Conservation (phyloP, 768 basidiomycete species). For the Albatrellus ellisii region DNA sequence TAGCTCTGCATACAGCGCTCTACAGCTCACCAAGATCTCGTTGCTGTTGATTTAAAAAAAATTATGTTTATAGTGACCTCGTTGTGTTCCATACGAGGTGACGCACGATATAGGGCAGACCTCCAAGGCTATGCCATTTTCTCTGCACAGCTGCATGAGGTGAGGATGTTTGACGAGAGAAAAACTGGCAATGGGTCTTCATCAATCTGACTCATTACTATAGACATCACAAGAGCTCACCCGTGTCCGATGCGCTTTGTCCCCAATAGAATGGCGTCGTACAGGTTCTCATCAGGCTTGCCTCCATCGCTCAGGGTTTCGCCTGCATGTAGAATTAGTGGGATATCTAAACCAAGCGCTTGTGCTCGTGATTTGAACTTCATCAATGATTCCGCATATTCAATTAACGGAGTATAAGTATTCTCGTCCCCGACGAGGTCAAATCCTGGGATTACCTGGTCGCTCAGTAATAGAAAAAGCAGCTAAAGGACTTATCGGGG, state of each 20-base stretch:
- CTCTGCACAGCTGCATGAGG: constrained; percentile 52
- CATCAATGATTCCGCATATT: constrained; percentile 50
- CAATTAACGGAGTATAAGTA: constrained; percentile 37
- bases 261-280: constrained; percentile 66
- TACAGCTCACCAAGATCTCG: constrained; percentile 44
- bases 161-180: constrained; percentile 70
- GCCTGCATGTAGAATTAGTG: constrained; percentile 72
- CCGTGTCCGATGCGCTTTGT: constrained; percentile 78
- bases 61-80: too few relatives aligned
- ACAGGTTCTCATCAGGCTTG: constrained; percentile 55
- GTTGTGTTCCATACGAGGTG: too few relatives aligned
- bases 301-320: constrained; percentile 73
- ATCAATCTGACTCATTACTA: background rate
- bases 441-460: too few relatives aligned
- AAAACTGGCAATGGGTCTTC: constrained; percentile 28
- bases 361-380: constrained; percentile 44
- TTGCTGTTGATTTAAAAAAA: constrained; percentile 32
- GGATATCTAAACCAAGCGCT: constrained; percentile 48
- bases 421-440: constrained; percentile 76
- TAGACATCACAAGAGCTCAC: constrained; percentile 21
- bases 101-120: constrained; percentile 74
- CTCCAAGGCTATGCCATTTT: constrained; percentile 53
- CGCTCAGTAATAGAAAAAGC: too few relatives aligned
- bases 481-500: too few relatives aligned
- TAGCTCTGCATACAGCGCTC: background rate